phyloP scores from a whole-genome alignment of 2,329 filamentous ascomycete genomes.

The Ceratocystis cacaofunesta region DNA sequence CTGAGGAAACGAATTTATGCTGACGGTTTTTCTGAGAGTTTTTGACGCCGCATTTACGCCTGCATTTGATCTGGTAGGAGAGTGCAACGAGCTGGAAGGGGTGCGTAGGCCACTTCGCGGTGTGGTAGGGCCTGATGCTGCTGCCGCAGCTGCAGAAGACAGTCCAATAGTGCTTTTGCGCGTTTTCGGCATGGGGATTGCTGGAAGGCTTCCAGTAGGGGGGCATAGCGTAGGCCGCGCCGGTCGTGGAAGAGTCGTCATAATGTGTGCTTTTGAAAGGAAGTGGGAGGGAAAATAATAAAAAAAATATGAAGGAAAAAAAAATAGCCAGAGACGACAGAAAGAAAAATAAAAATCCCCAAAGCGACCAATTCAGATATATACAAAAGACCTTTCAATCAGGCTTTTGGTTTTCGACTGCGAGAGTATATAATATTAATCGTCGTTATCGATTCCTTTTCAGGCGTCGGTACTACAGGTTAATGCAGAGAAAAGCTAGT shows the following conservation, averaged over 20 bases:
- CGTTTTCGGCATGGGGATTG: conserved; percentile 57
- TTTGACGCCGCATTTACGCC: conserved; percentile 47
- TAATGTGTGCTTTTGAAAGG: conserved; percentile 23
- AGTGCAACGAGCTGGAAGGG: conserved; percentile 37
- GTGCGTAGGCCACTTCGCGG: conserved; percentile 44
- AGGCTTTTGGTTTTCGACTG: neutral
- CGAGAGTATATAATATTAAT: neutral
- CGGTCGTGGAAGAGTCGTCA: conserved; percentile 50
- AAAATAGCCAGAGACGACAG: neutral
- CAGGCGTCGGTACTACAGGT: neutral
- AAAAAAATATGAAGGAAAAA: neutral
- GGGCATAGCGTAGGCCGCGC: conserved; percentile 55
- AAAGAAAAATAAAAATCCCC: neutral
- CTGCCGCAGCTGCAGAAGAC: conserved; percentile 24
- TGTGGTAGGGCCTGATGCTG: conserved; percentile 32
- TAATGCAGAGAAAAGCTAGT: neutral
- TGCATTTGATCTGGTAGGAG: conserved; percentile 40
- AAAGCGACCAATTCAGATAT: neutral
- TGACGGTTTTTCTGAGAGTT: conserved; percentile 71
- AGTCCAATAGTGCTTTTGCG: conserved; percentile 47
- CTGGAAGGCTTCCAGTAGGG: conserved; percentile 56
- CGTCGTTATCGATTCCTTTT: neutral
- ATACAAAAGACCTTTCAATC: neutral
- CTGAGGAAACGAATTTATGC: conserved; percentile 86
- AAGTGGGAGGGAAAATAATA: neutral